Evolutionary conservation across 106 monocot genomes (phyloP), one percentile per base, ranked within the genome.

Genomic region (Platanthera guangdongensis): DNA sequence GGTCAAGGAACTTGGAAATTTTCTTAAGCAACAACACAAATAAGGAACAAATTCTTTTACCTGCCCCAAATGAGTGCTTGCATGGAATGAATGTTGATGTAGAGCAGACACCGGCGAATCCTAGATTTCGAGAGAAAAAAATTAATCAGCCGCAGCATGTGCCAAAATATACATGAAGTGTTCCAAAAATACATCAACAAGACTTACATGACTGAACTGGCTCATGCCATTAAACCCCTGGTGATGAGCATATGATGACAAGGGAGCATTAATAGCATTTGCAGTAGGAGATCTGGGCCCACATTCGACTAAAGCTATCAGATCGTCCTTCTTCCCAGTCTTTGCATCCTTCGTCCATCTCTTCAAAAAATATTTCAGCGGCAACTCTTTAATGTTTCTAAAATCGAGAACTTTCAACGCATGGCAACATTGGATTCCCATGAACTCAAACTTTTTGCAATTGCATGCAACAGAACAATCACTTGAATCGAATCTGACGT

Each of bases 351-450:
- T 87, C 39, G 81, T 80, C 87, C 87, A 87, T 46, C 87, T 87
- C 63, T 76, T 87, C 78, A 87, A 79, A 76, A 76, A 87, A 79
- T 84, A 87, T 15, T 52, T 84, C 21, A 81, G 54, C 16, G 87
- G 87, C 59, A 87, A 69, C 81, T 87, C 84, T 39, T 87, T 87
- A 39, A 84, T 84, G 48, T 87, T 87, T 76, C 78, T 81, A 76
- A 84, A 81, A 74, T 84, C 87, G 54, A 87, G 84, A 50, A 87
- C 87, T 57, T 87, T 87, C 63, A 87, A 48, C 10, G 80, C 87
- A 81, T 87, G 87, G 55, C 87, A 84, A 81, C 84, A 87, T 51
- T 81, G 83, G 5, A 87, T 76, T 30, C 87, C 87, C 78, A 83
- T 71, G 77, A 78, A 80, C 52, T 86, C 86, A 71, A 86, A 86